Evolutionary conservation across 306 rosid genomes (phyloP).

Genomic region (Quercus variabilis): DNA sequence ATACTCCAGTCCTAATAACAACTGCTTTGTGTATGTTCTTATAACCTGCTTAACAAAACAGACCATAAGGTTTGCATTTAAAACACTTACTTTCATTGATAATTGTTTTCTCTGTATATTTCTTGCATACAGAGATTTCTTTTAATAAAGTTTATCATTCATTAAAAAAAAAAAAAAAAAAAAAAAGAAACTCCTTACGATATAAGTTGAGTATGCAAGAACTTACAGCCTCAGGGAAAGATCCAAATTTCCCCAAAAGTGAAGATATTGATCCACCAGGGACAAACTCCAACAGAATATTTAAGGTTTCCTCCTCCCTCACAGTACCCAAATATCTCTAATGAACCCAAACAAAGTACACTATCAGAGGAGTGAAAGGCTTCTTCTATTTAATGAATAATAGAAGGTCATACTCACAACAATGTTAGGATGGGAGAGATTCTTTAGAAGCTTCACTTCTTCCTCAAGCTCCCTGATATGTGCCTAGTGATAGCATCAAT

Average conservation of each 20-base stretch:
- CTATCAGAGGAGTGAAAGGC: slow-evolving; percentile 23
- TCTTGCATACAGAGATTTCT: too few species aligned
- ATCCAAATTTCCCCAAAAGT: slow-evolving; percentile 93
- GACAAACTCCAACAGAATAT: slow-evolving; percentile 94
- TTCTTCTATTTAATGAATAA: slow-evolving; percentile 16
- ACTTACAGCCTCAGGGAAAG: slow-evolving; percentile 99
- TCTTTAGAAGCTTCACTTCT: slow-evolving; percentile 95
- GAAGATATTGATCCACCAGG: slow-evolving; percentile 99
- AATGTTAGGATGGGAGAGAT: slow-evolving; percentile 92
- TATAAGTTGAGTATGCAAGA: slow-evolving; percentile 12
- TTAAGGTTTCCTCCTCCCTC: slow-evolving; percentile 85
- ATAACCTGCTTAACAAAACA: slow-evolving; percentile 66
- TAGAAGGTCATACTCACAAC: slow-evolving; percentile 72
- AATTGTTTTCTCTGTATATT: too few species aligned
- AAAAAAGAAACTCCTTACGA: slow-evolving; percentile 6
- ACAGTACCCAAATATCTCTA: slow-evolving; percentile 97
- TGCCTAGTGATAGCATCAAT: slow-evolving; percentile 53
- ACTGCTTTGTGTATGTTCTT: slow-evolving; percentile 80
- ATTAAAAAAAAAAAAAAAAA: too few species aligned
- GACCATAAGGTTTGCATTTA: slow-evolving; percentile 11
- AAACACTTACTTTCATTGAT: neutral
- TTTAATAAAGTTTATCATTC: too few species aligned
- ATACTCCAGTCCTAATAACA: slow-evolving; percentile 87
- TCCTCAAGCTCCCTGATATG: slow-evolving; percentile 98
- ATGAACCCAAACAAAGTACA: slow-evolving; percentile 24